Base-by-base conservation (phyloP, 345 rosid species). In the Boechera divaricarpa region DNA sequence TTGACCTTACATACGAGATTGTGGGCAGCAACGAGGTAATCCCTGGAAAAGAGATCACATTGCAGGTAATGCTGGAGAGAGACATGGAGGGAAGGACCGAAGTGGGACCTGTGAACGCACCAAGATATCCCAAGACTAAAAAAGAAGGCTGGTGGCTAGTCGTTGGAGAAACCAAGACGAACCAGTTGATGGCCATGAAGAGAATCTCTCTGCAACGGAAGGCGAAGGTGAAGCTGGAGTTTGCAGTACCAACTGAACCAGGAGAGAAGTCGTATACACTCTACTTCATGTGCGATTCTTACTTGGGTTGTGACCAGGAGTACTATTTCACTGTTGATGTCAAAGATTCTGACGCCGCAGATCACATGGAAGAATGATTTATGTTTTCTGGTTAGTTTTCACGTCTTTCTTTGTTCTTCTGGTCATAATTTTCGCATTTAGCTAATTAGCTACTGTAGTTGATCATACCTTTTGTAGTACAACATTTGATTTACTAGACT, bases 71-170 rank as follows among this genome's bases (percentile, higher is more conserved):
- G n/a, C 86, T 92, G 2, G 98, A 89, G 72, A 73, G 95, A 76
- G 97, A 94, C 76, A 73, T 92, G 33, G 94, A 89, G 79, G 96
- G 90, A 68, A 85, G 86, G 82, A 80, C 90, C 0, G 95, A 89
- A 78, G 92, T 92, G 53, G 97, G 94, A 21, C 65, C 89, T 0
- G 97, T 92, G 24, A 87, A 94, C 44, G 86, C 92, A 47, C 82
- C 82, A 1, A 85, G 89, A 81, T 92, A 83, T 70, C 92, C 97
- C 2, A 88, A 89, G 82, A 80, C 86, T 63, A 92, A 90, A 81
- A 95, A 92, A 79, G 98, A 94, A 86, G 97, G 94, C 12, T 94
- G 97, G 97, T 92, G 98, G 97, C 91, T 94, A 4, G 95, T 92
- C 15, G 85, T 94, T 1, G 98, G 97, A 11, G 97, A 94, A 55